Percentiles rank a stretch among this genome's conserved stretches.
Conservation (phyloP, 2,329 filamentous ascomycete genomes). For the Phoma sp. region DNA sequence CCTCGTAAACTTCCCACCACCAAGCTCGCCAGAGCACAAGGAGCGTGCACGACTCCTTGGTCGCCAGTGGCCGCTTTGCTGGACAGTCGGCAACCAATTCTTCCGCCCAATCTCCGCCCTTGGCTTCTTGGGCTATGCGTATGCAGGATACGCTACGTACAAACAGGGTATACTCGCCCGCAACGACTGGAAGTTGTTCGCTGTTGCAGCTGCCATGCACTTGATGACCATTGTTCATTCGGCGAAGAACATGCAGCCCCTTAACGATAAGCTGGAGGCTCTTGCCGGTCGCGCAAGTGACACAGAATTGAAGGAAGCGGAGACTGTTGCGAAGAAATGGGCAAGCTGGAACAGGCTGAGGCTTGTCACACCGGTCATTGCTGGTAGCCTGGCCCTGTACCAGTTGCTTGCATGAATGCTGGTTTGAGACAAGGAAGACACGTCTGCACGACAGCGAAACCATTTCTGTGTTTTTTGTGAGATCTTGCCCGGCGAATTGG, state of each 20-base stretch:
- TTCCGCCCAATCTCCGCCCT: slow-evolving; percentile 61
- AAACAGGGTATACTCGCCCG: slow-evolving; percentile 38
- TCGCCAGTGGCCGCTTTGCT: slow-evolving; percentile 60
- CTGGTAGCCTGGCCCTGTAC: slow-evolving; percentile 43
- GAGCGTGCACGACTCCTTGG: slow-evolving; percentile 56
- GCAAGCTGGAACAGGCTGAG: slow-evolving; percentile 47
- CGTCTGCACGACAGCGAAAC: neutral
- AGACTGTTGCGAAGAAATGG: slow-evolving; percentile 46
- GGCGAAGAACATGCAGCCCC: slow-evolving; percentile 60
- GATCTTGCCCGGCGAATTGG: neutral
- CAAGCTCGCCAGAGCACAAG: slow-evolving; percentile 51
- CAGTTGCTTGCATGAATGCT: slow-evolving; percentile 29
- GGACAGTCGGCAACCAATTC: slow-evolving; percentile 60
- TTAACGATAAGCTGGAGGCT: slow-evolving; percentile 58
- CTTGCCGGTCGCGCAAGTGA: slow-evolving; percentile 44
- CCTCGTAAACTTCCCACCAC: slow-evolving; percentile 55
- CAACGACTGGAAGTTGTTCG: slow-evolving; percentile 57
- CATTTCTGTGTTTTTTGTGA: neutral
- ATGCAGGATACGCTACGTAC: slow-evolving; percentile 50
- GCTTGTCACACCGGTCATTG: slow-evolving; percentile 45
- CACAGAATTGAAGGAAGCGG: slow-evolving; percentile 43
- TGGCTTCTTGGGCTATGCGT: slow-evolving; percentile 58
- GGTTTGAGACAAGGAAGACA: neutral
- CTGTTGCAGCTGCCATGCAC: slow-evolving; percentile 54
- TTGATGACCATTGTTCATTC: slow-evolving; percentile 58